phyloP scores from a whole-genome alignment of 2,329 filamentous ascomycete species.

The Gnomoniopsis smithogilvyi region DNA sequence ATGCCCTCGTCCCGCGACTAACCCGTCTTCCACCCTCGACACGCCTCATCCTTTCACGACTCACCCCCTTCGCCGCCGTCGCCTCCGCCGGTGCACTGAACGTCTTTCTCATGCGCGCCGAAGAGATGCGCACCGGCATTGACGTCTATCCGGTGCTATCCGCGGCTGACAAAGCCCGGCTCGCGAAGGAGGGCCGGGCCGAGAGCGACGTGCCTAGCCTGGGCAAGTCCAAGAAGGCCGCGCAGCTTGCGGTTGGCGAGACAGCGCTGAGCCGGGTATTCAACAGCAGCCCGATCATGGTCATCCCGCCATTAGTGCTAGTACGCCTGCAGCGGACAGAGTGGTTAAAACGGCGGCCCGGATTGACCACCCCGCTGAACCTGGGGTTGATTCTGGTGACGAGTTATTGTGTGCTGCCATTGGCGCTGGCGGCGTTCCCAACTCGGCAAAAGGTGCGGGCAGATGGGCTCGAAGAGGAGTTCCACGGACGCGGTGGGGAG shows the following conservation, averaged over 20 bases:
- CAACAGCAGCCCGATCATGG: slow-evolving; percentile 97
- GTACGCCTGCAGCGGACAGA: slow-evolving; percentile 79
- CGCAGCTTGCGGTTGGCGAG: slow-evolving; percentile 85
- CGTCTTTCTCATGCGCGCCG: slow-evolving; percentile 95
- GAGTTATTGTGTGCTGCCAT: slow-evolving; percentile 81
- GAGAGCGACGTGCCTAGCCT: slow-evolving; percentile 67
- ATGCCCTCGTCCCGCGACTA: slow-evolving; percentile 81
- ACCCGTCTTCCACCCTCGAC: slow-evolving; percentile 73
- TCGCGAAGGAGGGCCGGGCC: slow-evolving; percentile 54
- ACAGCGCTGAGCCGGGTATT: slow-evolving; percentile 88
- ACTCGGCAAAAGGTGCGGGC: slow-evolving; percentile 82
- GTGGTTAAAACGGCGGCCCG: slow-evolving; percentile 76
- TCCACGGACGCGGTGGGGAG: slow-evolving; percentile 75
- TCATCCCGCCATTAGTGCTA: slow-evolving; percentile 82
- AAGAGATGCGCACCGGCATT: slow-evolving; percentile 91
- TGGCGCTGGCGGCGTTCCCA: slow-evolving; percentile 89
- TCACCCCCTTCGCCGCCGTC: slow-evolving; percentile 95
- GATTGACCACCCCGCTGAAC: slow-evolving; percentile 78
- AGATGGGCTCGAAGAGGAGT: slow-evolving; percentile 76
- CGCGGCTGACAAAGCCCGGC: slow-evolving; percentile 61
- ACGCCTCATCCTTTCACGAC: slow-evolving; percentile 72
- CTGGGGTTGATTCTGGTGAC: slow-evolving; percentile 82
- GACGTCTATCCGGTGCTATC: slow-evolving; percentile 84
- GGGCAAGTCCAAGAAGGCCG: slow-evolving; percentile 85
- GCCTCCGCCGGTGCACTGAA: slow-evolving; percentile 89